Base-by-base conservation (phyloP, 2,329 filamentous ascomycete species). In the Exophiala sp. region DNA sequence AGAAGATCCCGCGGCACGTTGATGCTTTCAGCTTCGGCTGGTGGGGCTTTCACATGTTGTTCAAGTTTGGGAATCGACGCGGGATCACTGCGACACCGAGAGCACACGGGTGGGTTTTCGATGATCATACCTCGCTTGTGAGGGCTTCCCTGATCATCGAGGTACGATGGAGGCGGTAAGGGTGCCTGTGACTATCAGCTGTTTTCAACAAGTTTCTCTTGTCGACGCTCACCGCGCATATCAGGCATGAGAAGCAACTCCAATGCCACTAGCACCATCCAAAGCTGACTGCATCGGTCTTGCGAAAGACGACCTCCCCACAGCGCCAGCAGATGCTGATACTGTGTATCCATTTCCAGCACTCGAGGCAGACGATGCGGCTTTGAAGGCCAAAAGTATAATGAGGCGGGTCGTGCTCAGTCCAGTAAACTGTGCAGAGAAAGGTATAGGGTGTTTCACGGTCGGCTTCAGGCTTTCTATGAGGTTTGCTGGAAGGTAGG, bases 251-350 rank as follows among this genome's bases (percentile, higher is more conserved):
- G 14, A 66, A 62, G 54, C 64, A 67, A 11, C 56, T 55, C 63
- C 64, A 67, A 58, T 67, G 65, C 65, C 65, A 67, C 64, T 57
- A 67, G 40, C 62, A 66, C 65, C 64, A 67, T 9, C 64, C 65
- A 49, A 65, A 67, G 20, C 53, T 54, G 8, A 67, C 63, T 2
- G 59, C 55, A 46, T 67, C 64, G 5, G 63, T 63, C 21, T 50
- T 56, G 5, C 65, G 41, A 35, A 50, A 57, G 20, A 66, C 59
- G 11, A 55, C 29, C 32, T 62, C 56, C 16, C 65, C 62, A 49
- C 65, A 67, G 5, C 48, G 41, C 65, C 65, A 67, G 57, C 65
- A 67, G 10, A 67, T 52, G 33, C 55, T 61, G 24, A 65, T 52
- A 33, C 47, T 51, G 34, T 60, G 51, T 3, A 63, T 60, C 55